Evolutionary conservation across 2,329 filamentous ascomycete species (phyloP).

Genomic region (Scedosporium apiospermum): DNA sequence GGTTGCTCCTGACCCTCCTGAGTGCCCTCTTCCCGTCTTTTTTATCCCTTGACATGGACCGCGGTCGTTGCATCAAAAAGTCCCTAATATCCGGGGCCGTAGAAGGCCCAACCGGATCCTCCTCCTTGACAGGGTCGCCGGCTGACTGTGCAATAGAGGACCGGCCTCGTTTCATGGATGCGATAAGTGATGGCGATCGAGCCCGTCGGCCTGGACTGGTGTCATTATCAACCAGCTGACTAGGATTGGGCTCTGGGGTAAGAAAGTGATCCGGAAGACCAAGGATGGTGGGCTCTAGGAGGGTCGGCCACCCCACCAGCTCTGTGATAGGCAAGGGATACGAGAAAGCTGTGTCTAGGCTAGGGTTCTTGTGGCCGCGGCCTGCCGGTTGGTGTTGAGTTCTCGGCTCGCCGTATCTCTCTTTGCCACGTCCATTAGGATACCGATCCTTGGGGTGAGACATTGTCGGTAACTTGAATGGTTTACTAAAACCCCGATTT

Average conservation of each 20-base stretch:
- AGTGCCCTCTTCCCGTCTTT: background rate
- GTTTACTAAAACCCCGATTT: background rate
- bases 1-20: background rate
- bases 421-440: no score
- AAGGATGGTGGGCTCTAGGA: no score
- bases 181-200: background rate
- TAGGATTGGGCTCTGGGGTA: no score
- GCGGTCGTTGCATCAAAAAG: constrained; percentile 14
- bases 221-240: no score
- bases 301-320: no score
- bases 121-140: background rate
- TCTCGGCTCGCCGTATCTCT: no score
- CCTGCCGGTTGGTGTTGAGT: no score
- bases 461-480: background rate
- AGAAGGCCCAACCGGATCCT: background rate
- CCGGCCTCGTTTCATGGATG: background rate
- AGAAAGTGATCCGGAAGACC: no score
- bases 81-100: background rate
- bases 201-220: no score
- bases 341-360: no score
- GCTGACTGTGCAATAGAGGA: background rate
- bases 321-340: no score
- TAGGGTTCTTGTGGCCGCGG: no score
- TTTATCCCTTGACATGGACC: constrained; percentile 9
- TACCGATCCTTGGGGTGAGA: background rate